A percentile compares a stretch with the other conserved stretches of the same genome.
phyloP scores from a whole-genome alignment of 2,329 filamentous ascomycete genomes.

The Colletotrichum lini region DNA sequence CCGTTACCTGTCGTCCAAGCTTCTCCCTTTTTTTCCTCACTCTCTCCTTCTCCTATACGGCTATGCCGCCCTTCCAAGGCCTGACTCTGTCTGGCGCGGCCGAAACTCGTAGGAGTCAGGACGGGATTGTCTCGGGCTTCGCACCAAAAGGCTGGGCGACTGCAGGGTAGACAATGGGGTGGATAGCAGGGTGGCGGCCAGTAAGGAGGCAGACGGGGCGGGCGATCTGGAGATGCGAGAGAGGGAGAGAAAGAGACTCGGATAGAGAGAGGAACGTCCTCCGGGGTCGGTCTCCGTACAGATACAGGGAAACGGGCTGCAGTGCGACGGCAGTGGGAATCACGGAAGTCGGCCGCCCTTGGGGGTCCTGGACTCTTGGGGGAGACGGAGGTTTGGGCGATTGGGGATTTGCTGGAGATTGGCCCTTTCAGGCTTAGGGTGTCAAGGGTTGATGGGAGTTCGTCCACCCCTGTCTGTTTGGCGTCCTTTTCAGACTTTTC shows the following conservation, averaged over 20 bases:
- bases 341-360: constrained; percentile 32
- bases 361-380: not conserved
- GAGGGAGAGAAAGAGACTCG: not conserved
- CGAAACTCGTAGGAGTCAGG: constrained; percentile 29
- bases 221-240: constrained; percentile 11
- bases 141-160: constrained; percentile 29
- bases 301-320: constrained; percentile 8
- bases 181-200: constrained; percentile 29
- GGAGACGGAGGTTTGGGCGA: not conserved
- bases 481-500: constrained; percentile 28
- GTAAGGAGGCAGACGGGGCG: constrained; percentile 16
- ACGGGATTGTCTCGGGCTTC: constrained; percentile 39
- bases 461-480: constrained; percentile 27
- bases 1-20: constrained; percentile 29
- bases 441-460: constrained; percentile 28
- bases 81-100: constrained; percentile 35
- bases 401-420: constrained; percentile 14
- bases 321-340: constrained; percentile 2
- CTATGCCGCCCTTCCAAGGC: constrained; percentile 29
- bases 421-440: constrained; percentile 32
- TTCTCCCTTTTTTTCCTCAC: constrained; percentile 29
- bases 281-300: not conserved
- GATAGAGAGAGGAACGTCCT: too few relatives aligned
- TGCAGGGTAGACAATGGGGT: constrained; percentile 23
- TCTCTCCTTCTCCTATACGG: not conserved